Conservation (phyloP, 1,139 yeast genomes). For the Candida sp. region DNA sequence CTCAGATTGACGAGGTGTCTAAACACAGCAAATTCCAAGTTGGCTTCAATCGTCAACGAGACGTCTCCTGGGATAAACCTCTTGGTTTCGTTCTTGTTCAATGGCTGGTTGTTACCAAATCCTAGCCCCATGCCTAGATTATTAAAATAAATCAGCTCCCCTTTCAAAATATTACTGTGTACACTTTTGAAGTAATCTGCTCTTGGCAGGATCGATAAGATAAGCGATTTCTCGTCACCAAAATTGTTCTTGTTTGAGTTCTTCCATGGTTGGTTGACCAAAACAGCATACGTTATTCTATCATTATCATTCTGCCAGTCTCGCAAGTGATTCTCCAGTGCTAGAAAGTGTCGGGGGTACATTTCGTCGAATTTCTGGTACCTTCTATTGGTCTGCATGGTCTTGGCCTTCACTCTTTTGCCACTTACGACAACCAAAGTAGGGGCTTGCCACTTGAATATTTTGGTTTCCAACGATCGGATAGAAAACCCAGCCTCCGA, state of each 20-base stretch:
- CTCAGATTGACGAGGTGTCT: constrained; percentile 54
- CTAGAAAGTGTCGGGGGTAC: constrained; percentile 52
- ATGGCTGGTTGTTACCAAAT: constrained; percentile 72
- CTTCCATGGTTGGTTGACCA: constrained; percentile 76
- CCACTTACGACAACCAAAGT: constrained; percentile 76
- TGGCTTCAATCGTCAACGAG: constrained; percentile 76
- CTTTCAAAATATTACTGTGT: constrained; percentile 30
- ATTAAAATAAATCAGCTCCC: constrained; percentile 61
- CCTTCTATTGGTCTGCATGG: constrained; percentile 46
- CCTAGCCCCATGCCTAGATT: constrained; percentile 82
- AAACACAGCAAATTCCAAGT: constrained; percentile 81
- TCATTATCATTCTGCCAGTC: constrained; percentile 43
- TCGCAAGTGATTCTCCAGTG: constrained; percentile 30
- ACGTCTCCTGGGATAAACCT: constrained; percentile 65
- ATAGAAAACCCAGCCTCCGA: constrained; percentile 84
- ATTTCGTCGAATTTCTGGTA: constrained; percentile 54
- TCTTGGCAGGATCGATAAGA: constrained; percentile 70
- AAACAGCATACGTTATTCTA: constrained; percentile 61
- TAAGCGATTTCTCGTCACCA: constrained; percentile 59
- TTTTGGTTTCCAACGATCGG: constrained; percentile 82
- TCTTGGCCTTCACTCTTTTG: constrained; percentile 46
- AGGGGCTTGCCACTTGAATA: constrained; percentile 92
- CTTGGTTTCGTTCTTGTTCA: constrained; percentile 45
- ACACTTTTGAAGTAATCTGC: constrained; percentile 57
- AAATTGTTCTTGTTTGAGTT: constrained; percentile 73